A percentile compares a stretch with the other conserved stretches of the same genome.
These are phyloP conservation scores for Stygiomarasmius scandens DNA, from an alignment of 1,284 basidiomycete genomes.

Conservation along the genomic window DNA sequence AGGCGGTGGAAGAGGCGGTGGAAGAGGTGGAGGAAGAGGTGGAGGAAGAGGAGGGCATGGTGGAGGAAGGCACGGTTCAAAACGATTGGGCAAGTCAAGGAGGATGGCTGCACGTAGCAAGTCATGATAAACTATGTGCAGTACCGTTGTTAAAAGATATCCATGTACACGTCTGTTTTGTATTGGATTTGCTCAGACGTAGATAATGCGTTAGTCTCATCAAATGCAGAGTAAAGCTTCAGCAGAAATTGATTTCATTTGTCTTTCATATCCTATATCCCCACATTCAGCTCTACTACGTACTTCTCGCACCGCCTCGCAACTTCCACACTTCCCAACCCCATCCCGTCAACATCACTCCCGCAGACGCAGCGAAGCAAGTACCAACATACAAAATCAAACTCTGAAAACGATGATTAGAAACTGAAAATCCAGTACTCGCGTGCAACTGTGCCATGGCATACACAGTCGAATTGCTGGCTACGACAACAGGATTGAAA, in stretches of 20 bases:
- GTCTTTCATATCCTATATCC: no score
- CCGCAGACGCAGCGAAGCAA: constrained; percentile 37
- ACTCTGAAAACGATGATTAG: constrained; percentile 24
- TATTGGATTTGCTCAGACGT: no score
- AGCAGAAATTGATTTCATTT: no score
- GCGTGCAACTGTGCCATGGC: no score
- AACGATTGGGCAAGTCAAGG: constrained; percentile 66
- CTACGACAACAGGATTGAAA: no score
- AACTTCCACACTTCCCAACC: constrained; percentile 7
- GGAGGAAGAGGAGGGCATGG: constrained; percentile 32
- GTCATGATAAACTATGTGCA: background rate
- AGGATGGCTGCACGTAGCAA: constrained; percentile 49
- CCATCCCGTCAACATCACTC: constrained; percentile 30
- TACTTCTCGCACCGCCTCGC: no score
- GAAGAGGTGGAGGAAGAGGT: constrained; percentile 32
- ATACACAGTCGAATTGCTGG: no score
- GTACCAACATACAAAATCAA: constrained; percentile 39
- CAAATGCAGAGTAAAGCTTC: no score
- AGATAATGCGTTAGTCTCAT: no score
- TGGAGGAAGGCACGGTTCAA: constrained; percentile 34
- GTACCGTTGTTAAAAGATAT: no score
- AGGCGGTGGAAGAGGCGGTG: constrained; percentile 33
- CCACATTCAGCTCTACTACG: no score
- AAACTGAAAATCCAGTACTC: background rate
- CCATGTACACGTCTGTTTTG: no score